phyloP scores from a whole-genome alignment of 2,329 filamentous ascomycete genomes.

The Aspergillus flavus region DNA sequence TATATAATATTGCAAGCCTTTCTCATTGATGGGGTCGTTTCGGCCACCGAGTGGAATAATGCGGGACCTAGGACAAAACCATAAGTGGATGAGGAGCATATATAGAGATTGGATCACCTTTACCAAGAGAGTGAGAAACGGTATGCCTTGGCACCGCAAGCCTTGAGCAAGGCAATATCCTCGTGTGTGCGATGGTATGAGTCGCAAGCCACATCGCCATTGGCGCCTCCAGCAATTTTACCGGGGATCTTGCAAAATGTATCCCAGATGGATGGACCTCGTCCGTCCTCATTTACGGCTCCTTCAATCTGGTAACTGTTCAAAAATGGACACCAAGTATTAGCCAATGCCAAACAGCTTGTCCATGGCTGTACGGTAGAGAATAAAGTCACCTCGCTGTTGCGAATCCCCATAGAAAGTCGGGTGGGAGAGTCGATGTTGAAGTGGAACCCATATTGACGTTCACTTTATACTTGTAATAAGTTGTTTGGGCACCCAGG shows the following conservation, averaged over 20 bases:
- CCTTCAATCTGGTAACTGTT: conserved; percentile 89
- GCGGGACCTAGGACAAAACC: conserved; percentile 54
- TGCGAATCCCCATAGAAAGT: conserved; percentile 80
- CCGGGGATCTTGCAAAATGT: conserved; percentile 79
- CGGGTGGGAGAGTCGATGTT: conserved; percentile 56
- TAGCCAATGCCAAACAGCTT: neutral
- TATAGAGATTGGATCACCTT: neutral
- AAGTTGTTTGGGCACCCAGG: neutral
- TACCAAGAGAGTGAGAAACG: conserved; percentile 80
- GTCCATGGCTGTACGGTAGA: neutral
- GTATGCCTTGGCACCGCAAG: conserved; percentile 72
- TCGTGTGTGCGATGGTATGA: conserved; percentile 78
- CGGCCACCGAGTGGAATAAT: conserved; percentile 85
- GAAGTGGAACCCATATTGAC: conserved; percentile 30
- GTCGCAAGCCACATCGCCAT: conserved; percentile 79
- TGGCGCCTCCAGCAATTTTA: conserved; percentile 78
- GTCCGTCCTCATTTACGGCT: conserved; percentile 71
- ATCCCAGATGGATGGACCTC: conserved; percentile 85
- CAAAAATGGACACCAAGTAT: neutral
- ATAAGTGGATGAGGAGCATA: neutral
- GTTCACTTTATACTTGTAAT: neutral
- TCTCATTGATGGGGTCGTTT: conserved; percentile 77
- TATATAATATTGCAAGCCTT: conserved; percentile 75
- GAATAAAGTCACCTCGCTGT: conserved; percentile 63
- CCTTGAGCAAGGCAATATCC: conserved; percentile 77